These are phyloP conservation scores for Fusarium armeniacum DNA, from an alignment of 2,329 filamentous ascomycete genomes.

Conservation along the genomic window DNA sequence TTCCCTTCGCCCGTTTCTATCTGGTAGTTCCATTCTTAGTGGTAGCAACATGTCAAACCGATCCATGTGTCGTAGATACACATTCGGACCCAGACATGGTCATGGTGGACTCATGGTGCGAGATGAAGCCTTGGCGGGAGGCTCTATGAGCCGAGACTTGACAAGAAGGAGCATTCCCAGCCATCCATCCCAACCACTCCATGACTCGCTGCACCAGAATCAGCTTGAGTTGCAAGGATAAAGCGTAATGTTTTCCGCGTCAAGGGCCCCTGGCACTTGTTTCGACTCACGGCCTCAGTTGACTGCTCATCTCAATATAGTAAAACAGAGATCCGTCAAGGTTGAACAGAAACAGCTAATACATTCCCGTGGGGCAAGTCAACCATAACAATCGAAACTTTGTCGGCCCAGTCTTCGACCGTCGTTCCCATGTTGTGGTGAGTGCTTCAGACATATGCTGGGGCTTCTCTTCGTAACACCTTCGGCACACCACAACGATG, in stretches of 20 bases:
- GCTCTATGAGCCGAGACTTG: conserved; percentile 11
- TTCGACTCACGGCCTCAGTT: conserved; percentile 34
- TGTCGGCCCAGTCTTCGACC: neutral
- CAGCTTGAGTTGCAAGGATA: conserved; percentile 22
- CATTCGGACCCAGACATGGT: conserved; percentile 6
- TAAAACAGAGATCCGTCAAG: conserved; percentile 12
- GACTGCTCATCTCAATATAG: conserved; percentile 32
- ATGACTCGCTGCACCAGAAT: conserved; percentile 37
- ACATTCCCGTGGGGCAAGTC: conserved; percentile 19
- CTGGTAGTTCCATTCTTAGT: neutral
- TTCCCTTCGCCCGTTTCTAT: conserved; percentile 2
- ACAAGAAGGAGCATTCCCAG: conserved; percentile 9
- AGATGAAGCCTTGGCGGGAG: conserved; percentile 21
- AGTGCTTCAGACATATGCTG: conserved; percentile 13
- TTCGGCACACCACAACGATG: neutral
- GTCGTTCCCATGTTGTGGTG: neutral
- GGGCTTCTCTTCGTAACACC: neutral
- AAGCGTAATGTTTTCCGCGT: conserved; percentile 29
- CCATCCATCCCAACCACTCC: conserved; percentile 7
- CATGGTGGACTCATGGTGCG: conserved; percentile 7
- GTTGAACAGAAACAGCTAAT: neutral
- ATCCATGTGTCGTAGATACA: conserved; percentile 17
- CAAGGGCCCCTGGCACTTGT: conserved; percentile 20
- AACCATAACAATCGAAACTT: conserved; percentile 1
- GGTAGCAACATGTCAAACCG: conserved; percentile 15